Base-by-base conservation (phyloP, 768 basidiomycete genomes). In the Vishniacozyma victoriae region DNA sequence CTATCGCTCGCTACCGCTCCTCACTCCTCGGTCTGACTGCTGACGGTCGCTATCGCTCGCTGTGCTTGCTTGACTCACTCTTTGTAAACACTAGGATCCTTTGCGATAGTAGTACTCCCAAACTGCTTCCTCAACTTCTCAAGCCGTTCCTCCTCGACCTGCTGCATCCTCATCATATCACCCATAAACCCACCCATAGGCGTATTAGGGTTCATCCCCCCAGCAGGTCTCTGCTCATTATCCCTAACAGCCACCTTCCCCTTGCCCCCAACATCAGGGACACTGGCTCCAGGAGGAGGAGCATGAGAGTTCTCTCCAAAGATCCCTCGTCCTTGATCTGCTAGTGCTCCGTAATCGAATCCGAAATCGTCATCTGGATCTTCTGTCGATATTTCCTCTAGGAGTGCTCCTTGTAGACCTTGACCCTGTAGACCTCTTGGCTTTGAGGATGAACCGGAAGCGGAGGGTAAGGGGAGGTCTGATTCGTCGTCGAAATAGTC, bases 401-500 rank as follows among this genome's bases (percentile, higher is more conserved):
- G 75, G 16, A 95, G 77, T 1, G 90, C 82, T 1, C 90, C 89
- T 33, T 76, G 79, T 1, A 78, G 50, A 48, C 85, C 84, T 4
- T 80, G 78, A 57, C 82, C 80, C 6, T 82, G 82, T 0, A 92
- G 74, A 13, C 36, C 45, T 20, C 61, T 49, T 5, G 56, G 46
- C 33, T 54, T 49, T 3, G 33, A 48, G 18, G 55, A 46, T 24
- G 75, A 75, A 4, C 61, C 55, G 3, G 33, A 48, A 15, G 55
- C 44, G 25, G 75, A 75, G 3, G 89, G 89, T 18, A 92, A 76
- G 0, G 88, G 86, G 14, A 92, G 79, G 67, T 93, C 90, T 12
- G 87, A 88, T 64, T 93, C 90, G 75, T 95, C 91, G 79, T 93
- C 88, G 64, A 92, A 93, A 80, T 81, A 64, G 83, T 82, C 52